Percentiles rank a stretch among this genome's conserved stretches.
phyloP scores from a whole-genome alignment of 495 filamentous ascomycete species.

The Neurospora terricola region DNA sequence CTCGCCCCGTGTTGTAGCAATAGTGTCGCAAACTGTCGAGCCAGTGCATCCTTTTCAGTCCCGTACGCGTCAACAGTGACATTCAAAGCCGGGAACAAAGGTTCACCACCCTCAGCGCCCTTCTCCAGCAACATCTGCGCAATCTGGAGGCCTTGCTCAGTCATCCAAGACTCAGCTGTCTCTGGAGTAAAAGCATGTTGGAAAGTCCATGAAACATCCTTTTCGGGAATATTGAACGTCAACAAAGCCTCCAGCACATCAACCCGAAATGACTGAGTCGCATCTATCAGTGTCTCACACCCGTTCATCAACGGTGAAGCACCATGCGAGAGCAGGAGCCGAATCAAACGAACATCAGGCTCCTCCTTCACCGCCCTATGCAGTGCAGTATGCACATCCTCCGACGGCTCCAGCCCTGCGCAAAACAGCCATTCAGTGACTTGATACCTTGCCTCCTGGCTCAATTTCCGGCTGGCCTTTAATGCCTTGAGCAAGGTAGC shows the following conservation, averaged over 20 bases:
- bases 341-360: slow-evolving; percentile 30
- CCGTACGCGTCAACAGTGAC: slow-evolving; percentile 23
- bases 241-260: slow-evolving; percentile 29
- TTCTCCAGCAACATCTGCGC: slow-evolving; percentile 30
- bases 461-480: slow-evolving; percentile 34
- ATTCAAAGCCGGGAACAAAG: slow-evolving; percentile 27
- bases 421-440: slow-evolving; percentile 35
- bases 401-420: slow-evolving; percentile 29
- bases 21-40: slow-evolving; percentile 24
- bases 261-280: slow-evolving; percentile 19
- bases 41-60: slow-evolving; percentile 21
- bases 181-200: slow-evolving; percentile 25
- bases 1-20: slow-evolving; percentile 27
- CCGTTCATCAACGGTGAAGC: slow-evolving; percentile 31
- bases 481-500: slow-evolving; percentile 31
- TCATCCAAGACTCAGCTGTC: slow-evolving; percentile 26
- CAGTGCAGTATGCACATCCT: slow-evolving; percentile 30
- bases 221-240: slow-evolving; percentile 19
- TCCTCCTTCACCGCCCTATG: slow-evolving; percentile 35
- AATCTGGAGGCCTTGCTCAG: slow-evolving; percentile 26
- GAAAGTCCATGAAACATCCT: slow-evolving; percentile 31
- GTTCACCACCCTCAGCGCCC: slow-evolving; percentile 22
- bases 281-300: slow-evolving; percentile 37
- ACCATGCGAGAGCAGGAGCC: slow-evolving; percentile 29
- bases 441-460: slow-evolving; percentile 28